A percentile compares a stretch with the other conserved stretches of the same genome.
Evolutionary conservation across 768 basidiomycete genomes (phyloP).

Genomic region (Termitomyces sp.): DNA sequence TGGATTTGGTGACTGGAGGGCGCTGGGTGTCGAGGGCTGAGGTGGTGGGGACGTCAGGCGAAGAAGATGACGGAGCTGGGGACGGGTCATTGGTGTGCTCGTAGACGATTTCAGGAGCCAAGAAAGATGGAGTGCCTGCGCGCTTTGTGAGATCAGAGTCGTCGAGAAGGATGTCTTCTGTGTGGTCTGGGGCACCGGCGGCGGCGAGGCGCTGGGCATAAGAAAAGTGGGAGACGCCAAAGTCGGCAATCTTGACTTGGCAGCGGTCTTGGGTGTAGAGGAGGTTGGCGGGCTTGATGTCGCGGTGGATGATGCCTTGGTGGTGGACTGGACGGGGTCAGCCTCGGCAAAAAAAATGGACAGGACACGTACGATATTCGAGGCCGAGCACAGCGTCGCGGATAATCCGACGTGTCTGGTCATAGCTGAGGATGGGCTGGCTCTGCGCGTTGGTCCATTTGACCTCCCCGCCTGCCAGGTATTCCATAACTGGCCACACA

Average conservation of each 20-base stretch:
- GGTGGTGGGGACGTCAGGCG: conserved; percentile 5
- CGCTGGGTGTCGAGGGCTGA: conserved; percentile 20
- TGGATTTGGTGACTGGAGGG: conserved; percentile 79
- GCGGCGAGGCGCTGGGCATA: conserved; percentile 78
- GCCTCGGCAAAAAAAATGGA: no score
- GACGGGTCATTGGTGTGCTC: conserved; percentile 42
- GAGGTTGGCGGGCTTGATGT: conserved; percentile 98
- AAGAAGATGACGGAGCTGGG: conserved; percentile 7
- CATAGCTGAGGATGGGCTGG: conserved; percentile 73
- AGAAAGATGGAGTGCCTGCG: conserved; percentile 93
- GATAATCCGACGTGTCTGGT: conserved; percentile 82
- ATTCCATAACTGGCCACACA: conserved; percentile 82
- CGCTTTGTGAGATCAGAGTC: conserved; percentile 86
- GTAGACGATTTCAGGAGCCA: conserved; percentile 91
- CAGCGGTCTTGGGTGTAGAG: conserved; percentile 84
- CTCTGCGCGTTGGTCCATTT: conserved; percentile 71
- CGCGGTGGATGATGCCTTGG: conserved; percentile 98
- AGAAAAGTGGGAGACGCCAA: conserved; percentile 96
- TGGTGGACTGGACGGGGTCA: conserved; percentile 67
- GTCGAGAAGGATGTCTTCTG: conserved; percentile 65
- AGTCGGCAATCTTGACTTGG: conserved; percentile 95
- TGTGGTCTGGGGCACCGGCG: conserved; percentile 45
- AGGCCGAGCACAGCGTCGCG: conserved; percentile 92
- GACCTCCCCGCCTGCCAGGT: conserved; percentile 91
- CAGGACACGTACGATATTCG: conserved; percentile 74